Evolutionary conservation across 2,329 filamentous ascomycete genomes (phyloP).

Genomic region (Colletotrichum spinosum): DNA sequence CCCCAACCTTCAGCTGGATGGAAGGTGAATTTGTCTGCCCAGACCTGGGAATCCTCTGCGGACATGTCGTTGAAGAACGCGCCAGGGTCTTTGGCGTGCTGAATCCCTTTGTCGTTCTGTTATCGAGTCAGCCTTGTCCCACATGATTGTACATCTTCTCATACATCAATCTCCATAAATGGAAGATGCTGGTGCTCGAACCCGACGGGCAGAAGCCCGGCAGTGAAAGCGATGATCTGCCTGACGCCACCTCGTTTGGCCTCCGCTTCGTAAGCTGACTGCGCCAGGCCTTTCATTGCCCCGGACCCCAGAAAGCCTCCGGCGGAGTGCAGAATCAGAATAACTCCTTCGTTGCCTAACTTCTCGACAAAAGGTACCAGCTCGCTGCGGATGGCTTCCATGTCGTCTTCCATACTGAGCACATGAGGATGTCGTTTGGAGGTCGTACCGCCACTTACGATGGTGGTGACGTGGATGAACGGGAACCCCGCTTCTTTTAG

Average conservation of each 20-base stretch:
- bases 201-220: not conserved
- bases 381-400: not conserved
- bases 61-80: slow-evolving; percentile 12
- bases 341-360: slow-evolving; percentile 1
- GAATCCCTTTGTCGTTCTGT: slow-evolving; percentile 2
- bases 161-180: slow-evolving; percentile 2
- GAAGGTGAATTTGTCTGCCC: not conserved
- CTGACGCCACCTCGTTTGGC: not conserved
- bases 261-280: slow-evolving; percentile 1
- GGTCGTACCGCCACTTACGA: not conserved
- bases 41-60: not conserved
- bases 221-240: not conserved
- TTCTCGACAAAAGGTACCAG: slow-evolving; percentile 2
- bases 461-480: not conserved
- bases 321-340: not conserved
- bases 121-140: not conserved
- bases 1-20: slow-evolving; percentile 12
- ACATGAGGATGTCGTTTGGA: slow-evolving; percentile 1
- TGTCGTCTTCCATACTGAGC: not conserved
- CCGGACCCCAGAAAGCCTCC: slow-evolving; percentile 1
- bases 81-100: not conserved
- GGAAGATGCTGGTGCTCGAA: slow-evolving; percentile 1
- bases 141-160: not conserved
- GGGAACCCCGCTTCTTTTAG: slow-evolving; percentile 1
- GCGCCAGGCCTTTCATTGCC: not conserved